Evolutionary conservation across 1,139 yeast species (phyloP).

Genomic region (Diutina rugosa): DNA sequence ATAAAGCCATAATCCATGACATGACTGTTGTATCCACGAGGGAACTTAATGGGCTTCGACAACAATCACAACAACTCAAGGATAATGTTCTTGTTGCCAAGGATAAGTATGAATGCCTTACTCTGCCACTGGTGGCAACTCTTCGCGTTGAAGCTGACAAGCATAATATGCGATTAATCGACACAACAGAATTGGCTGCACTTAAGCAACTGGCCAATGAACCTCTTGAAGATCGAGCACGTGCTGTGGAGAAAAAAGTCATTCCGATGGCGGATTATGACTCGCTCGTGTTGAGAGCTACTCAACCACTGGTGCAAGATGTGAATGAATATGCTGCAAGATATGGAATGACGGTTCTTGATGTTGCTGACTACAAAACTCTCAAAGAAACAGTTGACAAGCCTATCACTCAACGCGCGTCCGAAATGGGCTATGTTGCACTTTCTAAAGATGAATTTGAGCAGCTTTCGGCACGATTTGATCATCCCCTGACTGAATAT

Average conservation of each 20-base stretch:
- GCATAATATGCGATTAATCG: neutral
- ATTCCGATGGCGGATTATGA: conserved; percentile 17
- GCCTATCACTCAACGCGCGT: neutral
- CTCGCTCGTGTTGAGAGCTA: conserved; percentile 19
- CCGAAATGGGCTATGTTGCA: neutral
- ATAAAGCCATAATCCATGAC: conserved; percentile 5
- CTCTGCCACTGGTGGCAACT: neutral
- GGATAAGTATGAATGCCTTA: neutral
- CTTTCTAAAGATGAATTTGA: neutral
- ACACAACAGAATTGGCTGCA: neutral
- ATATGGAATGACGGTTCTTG: conserved; percentile 11
- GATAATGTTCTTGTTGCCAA: neutral
- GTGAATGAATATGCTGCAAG: conserved; percentile 15
- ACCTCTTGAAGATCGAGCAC: conserved; percentile 12
- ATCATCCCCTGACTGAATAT: neutral
- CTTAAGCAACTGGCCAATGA: conserved; percentile 5
- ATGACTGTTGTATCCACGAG: conserved; percentile 4
- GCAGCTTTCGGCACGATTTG: neutral
- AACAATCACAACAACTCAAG: neutral
- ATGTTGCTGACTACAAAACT: conserved; percentile 6
- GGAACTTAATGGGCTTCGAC: conserved; percentile 4
- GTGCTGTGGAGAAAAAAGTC: conserved; percentile 13
- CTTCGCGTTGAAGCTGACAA: neutral
- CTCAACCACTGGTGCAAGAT: conserved; percentile 23
- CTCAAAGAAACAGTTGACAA: conserved; percentile 8